A percentile compares a stretch with the other conserved stretches of the same genome.
Evolutionary conservation across 2,329 filamentous ascomycete species (phyloP).

Genomic region (Hypomyces perniciosus): DNA sequence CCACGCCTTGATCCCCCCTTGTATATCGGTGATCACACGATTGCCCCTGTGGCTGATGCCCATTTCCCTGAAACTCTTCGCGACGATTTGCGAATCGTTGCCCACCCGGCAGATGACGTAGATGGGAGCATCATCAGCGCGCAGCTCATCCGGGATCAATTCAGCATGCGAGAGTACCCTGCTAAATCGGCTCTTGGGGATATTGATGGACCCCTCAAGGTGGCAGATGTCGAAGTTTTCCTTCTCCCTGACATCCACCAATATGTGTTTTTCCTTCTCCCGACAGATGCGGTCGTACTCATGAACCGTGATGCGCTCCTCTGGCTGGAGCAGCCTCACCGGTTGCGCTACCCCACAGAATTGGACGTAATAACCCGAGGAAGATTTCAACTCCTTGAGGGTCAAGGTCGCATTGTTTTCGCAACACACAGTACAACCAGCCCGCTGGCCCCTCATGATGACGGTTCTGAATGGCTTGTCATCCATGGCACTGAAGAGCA

Average conservation of each 20-base stretch:
- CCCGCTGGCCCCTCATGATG: conserved; percentile 61
- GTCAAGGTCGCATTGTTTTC: conserved; percentile 49
- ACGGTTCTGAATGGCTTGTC: conserved; percentile 62
- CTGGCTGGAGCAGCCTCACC: conserved; percentile 49
- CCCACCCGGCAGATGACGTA: conserved; percentile 70
- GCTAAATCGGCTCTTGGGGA: conserved; percentile 53
- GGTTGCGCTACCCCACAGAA: conserved; percentile 68
- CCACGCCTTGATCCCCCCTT: conserved; percentile 68
- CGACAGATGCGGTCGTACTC: conserved; percentile 45
- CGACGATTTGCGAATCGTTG: conserved; percentile 71
- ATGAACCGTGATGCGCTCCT: conserved; percentile 61
- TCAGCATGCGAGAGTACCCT: conserved; percentile 3
- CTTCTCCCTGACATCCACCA: conserved; percentile 79
- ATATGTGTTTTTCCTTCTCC: conserved; percentile 37
- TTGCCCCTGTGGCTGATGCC: conserved; percentile 46
- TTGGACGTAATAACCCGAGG: conserved; percentile 67
- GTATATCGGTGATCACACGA: conserved; percentile 63
- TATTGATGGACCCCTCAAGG: conserved; percentile 68
- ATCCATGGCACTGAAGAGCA: conserved; percentile 44
- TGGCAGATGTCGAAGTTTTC: conserved; percentile 79
- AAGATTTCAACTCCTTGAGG: conserved; percentile 52
- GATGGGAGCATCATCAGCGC: conserved; percentile 48
- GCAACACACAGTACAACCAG: conserved; percentile 73
- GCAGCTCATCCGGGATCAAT: conserved; percentile 36
- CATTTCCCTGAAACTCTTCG: conserved; percentile 57